A percentile compares a stretch with the other conserved stretches of the same genome.
Conservation (phyloP, 306 rosid species). For the Purshia tridentata region DNA sequence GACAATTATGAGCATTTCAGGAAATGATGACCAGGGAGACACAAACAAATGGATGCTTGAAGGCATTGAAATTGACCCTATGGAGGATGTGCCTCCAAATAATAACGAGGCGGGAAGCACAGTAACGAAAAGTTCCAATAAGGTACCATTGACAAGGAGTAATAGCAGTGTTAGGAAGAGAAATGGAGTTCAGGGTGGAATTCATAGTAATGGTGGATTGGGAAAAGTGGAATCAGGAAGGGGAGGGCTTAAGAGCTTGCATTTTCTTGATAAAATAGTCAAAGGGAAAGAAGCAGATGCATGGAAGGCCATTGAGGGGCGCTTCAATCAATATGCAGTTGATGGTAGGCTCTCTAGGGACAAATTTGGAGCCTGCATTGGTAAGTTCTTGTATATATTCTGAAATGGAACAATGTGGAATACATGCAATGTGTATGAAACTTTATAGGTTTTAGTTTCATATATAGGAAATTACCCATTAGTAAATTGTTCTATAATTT, state of each 20-base stretch:
- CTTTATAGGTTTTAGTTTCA: constrained; percentile 19
- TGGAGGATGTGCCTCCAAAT: constrained; percentile 30
- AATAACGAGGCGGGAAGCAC: background rate
- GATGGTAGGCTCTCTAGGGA: constrained; percentile 57
- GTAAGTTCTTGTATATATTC: constrained; percentile 29
- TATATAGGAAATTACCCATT: constrained; percentile 40
- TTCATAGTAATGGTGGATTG: constrained; percentile 4
- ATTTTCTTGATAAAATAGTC: constrained; percentile 63
- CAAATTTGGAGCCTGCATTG: constrained; percentile 77
- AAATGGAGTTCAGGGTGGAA: constrained; percentile 18
- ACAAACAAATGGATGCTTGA: constrained; percentile 54
- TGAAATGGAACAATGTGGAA: constrained; percentile 2
- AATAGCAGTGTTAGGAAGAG: constrained; percentile 33
- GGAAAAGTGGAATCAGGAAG: constrained; percentile 50
- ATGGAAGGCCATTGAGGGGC: constrained; percentile 58
- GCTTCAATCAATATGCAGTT: constrained; percentile 47
- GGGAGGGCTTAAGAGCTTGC: constrained; percentile 67
- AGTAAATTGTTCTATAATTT: background rate
- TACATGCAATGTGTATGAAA: background rate
- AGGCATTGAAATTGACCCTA: constrained; percentile 50
- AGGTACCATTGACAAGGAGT: constrained; percentile 7
- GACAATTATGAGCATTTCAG: constrained; percentile 25
- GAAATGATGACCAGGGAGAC: constrained; percentile 24
- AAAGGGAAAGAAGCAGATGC: constrained; percentile 76
- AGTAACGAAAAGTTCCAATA: constrained; percentile 22